Evolutionary conservation across 495 filamentous ascomycete species (phyloP).

Genomic region (Jackrogersella minutella): DNA sequence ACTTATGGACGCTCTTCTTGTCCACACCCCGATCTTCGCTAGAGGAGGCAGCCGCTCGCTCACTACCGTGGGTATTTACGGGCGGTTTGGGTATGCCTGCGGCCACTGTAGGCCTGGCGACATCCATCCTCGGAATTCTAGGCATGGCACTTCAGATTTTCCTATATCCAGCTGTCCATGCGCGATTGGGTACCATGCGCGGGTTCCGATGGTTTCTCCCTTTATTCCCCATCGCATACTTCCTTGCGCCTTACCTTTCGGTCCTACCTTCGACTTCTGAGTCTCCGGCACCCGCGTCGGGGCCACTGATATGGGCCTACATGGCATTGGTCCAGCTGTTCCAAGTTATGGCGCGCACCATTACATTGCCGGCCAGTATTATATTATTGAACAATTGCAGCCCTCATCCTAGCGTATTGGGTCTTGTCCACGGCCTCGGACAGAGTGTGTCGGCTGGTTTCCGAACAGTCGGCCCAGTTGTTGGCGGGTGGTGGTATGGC

Average conservation of each 20-base stretch:
- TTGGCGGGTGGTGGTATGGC: constrained; percentile 77
- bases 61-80: constrained; percentile 74
- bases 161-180: constrained; percentile 74
- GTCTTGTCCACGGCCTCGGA: constrained; percentile 82
- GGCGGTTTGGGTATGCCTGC: constrained; percentile 82
- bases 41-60: constrained; percentile 30
- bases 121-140: constrained; percentile 77
- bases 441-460: constrained; percentile 77
- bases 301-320: constrained; percentile 71
- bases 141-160: constrained; percentile 82
- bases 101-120: constrained; percentile 75
- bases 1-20: constrained; percentile 84
- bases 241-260: constrained; percentile 75
- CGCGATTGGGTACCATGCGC: constrained; percentile 70
- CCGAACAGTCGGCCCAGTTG: constrained; percentile 77
- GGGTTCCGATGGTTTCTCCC: constrained; percentile 74
- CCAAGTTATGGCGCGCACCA: constrained; percentile 79
- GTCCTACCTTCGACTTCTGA: constrained; percentile 68
- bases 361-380: constrained; percentile 77
- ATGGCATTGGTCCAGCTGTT: constrained; percentile 73
- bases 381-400: constrained; percentile 87
- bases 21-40: constrained; percentile 75
- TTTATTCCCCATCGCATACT: constrained; percentile 78
- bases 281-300: constrained; percentile 70
- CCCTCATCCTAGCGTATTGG: constrained; percentile 80